Base-by-base conservation (phyloP, 2,329 filamentous ascomycete genomes). In the Aureobasidium lini region DNA sequence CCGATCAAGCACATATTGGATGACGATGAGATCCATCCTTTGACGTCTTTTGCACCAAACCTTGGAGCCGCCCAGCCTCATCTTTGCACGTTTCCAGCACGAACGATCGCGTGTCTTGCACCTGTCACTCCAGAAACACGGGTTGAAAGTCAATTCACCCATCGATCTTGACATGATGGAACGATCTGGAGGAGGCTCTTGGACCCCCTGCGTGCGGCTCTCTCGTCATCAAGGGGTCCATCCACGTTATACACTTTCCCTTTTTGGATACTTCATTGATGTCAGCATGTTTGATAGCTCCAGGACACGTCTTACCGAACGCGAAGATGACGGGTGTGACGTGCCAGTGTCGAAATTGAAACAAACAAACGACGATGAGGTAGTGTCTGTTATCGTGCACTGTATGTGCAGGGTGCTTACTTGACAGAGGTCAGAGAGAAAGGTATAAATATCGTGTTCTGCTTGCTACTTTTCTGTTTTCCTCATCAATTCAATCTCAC, bases 191-290 rank as follows among this genome's bases (percentile, higher is more conserved):
- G 48, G 32, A n/a, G 23, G 23, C 23, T 23, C 23, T 5, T n/a
- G 11, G 2, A 39, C 6, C 3, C 23, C 15, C 44, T 11, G 10
- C 3, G 11, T 29, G 34, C 34, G 15, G 13, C 36, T 16, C 32
- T 29, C 13, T 40, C 48, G 48, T 52, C 48, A 52, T 31, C 36
- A 13, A 31, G 36, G 48, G 48, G 39, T 16, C 36, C 13, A n/a
- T 42, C n/a, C 43, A 8, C 32, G 23, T 7, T 10, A 37, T 37
- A 28, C 39, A 59, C 48, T 50, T 48, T 43, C 32, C 57, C 48
- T 9, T 47, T 53, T 53, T 23, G 47, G 57, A 52, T 8, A 59
- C 48, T 53, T 59, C 40, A 53, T 59, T 59, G 57, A 59, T 59
- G 57, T 59, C 57, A 59, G 47, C 23, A 57, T 40, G 2, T 13